Conservation (phyloP, 208 protist genomes). For the Crithidia sp. region DNA sequence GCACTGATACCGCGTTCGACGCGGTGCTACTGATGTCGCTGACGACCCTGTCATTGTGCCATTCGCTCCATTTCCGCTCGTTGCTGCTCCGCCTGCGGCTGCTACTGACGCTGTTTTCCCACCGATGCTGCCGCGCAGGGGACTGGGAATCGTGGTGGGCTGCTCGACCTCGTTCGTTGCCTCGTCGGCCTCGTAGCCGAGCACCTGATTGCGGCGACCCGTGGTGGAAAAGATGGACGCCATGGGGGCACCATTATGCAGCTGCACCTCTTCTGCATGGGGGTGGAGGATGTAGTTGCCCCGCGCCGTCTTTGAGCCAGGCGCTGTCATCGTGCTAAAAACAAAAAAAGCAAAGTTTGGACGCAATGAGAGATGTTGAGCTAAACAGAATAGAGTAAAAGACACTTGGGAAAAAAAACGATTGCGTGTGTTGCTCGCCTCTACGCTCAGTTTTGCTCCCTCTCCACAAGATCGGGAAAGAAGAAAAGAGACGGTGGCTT, state of each 20-base stretch:
- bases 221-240: slow-evolving; percentile 44
- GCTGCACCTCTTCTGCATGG: slow-evolving; percentile 53
- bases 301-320: background rate
- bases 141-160: slow-evolving; percentile 16
- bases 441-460: no score
- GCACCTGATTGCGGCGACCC: slow-evolving; percentile 26
- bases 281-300: slow-evolving; percentile 15
- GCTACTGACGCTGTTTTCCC: background rate
- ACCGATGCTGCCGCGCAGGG: background rate
- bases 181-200: slow-evolving; percentile 1
- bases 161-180: background rate
- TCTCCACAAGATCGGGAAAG: no score
- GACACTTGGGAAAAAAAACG: no score
- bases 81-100: background rate
- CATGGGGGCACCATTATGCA: slow-evolving; percentile 24
- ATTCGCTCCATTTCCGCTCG: background rate
- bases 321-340: background rate
- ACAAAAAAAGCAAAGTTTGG: background rate
- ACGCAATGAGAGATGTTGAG: background rate
- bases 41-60: background rate
- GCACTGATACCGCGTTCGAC: slow-evolving; percentile 14
- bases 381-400: no score
- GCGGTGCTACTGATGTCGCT: background rate
- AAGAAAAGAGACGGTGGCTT: no score
- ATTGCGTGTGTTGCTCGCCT: no score